Base-by-base conservation (phyloP, 768 basidiomycete genomes). In the Mycena epipterygia region DNA sequence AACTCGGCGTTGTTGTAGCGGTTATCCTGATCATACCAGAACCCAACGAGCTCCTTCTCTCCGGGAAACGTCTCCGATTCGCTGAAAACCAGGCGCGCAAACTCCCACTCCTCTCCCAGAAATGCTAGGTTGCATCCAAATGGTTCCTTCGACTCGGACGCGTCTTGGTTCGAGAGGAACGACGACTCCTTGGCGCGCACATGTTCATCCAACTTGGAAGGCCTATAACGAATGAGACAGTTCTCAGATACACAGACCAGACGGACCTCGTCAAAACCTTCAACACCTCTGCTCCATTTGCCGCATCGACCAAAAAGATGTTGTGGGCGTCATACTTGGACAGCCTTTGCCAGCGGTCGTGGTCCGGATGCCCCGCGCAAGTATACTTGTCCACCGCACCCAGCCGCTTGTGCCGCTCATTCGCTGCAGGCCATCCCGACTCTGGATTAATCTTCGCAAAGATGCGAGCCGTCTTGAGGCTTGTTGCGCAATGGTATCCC, bases 11-110 rank as follows among this genome's bases (percentile, higher is more conserved):
- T 30, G 23, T 60, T 55, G 58, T 73, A 73, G 32, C 53, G 27
- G 46, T 73, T 64, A 14, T 61, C 67, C 25, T 23, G 23, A 11
- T 74, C 73, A 27, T 74, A 74, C 73, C 73, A 72, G 48, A 74
- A 74, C 16, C 61, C 73, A 23, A 74, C 32, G 7, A 74, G 63
- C 53, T 74, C 73, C 41, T 66, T 72, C 60, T 74, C 39, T 2
- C 70, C 73, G 13, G 66, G 65, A 11, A 68, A 67, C 49, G 19
- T 51, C 41, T 30, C 3, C 55, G 63, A 70, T 32, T 74, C 64
- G 55, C 70, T 44, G 48, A 56, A 74, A 6, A 74, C 70, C 29
- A 74, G 32, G 3, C 71, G 63, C 57, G 67, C 71, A 58, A n/a
- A 61, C 35, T 74, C 70, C 61, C 64, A 67, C 16, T 70, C 73